phyloP scores from a whole-genome alignment of 768 basidiomycete genomes.

The Coprinopsis sp. region DNA sequence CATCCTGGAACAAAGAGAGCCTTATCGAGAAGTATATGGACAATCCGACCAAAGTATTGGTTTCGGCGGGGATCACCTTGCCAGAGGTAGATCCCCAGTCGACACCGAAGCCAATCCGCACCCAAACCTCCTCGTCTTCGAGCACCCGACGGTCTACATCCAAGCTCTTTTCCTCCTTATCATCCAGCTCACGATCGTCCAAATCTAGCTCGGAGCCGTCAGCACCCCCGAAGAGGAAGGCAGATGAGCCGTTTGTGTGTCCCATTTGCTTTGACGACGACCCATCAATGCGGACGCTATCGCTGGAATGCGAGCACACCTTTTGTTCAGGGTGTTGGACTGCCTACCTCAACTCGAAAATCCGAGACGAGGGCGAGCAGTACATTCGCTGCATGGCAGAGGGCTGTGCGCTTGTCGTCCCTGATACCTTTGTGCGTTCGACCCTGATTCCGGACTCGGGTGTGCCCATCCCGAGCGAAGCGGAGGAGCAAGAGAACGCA shows the following conservation, averaged over 20 bases:
- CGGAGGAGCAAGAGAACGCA: constrained; percentile 36
- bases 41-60: constrained; percentile 65
- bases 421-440: constrained; percentile 57
- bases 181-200: constrained; percentile 27
- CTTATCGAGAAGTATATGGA: constrained; percentile 98
- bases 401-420: constrained; percentile 59
- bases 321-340: constrained; percentile 86
- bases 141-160: constrained; percentile 31
- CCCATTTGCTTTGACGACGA: constrained; percentile 90
- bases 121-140: constrained; percentile 23
- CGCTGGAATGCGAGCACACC: constrained; percentile 77
- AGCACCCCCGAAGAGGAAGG: constrained; percentile 21
- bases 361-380: constrained; percentile 77
- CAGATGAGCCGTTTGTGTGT: constrained; percentile 67
- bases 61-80: constrained; percentile 64
- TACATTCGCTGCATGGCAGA: constrained; percentile 78
- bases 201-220: constrained; percentile 26
- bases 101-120: constrained; percentile 26
- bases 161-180: constrained; percentile 31
- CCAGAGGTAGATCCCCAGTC: constrained; percentile 38
- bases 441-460: constrained; percentile 39
- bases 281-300: constrained; percentile 51
- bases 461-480: constrained; percentile 19
- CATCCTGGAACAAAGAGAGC: constrained; percentile 94
- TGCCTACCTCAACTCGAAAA: constrained; percentile 74